Evolutionary conservation across 2,329 filamentous ascomycete species (phyloP), one percentile per base, ranked within the genome.

Genomic region (Phyllosticta ampelicida): DNA sequence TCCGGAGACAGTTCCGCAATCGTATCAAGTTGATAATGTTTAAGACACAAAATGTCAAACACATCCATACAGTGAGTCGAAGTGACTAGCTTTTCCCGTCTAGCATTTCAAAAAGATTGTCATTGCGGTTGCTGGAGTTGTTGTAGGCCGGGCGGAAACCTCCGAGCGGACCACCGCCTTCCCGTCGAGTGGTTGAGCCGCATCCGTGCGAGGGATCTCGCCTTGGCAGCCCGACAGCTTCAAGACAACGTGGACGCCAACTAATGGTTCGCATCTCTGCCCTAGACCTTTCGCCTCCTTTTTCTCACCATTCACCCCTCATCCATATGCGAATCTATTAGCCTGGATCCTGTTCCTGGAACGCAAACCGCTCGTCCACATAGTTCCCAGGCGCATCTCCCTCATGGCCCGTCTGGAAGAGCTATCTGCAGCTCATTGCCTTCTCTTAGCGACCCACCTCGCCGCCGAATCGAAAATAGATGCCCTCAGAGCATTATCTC

Each of bases 381-480:
- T 16, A 3, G 13, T 44, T 16, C 6, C 36, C n/a, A 44, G 16
- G 36, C 36, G 36, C 36, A 51, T 26, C 3, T 11, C 5, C 20
- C 36, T 21, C 49, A 59, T 59, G 57, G 57, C 29, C 53, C 36
- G 13, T 28, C 36, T 53, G 26, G 5, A 9, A 48, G 16, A 52
- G 48, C 57, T 89, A 58, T 84, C 85, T 10, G 77, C 83, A 54
- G 78, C 86, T 59, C 87, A 90, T 69, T 81, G 85, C 63, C 75
- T 90, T 60, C 80, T 94, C 60, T 80, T 92, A 54, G 86, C 89
- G 51, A 84, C 85, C 20, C 82, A 89, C 66, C 80, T 85, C 64
- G 83, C 88, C 56, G 80, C 81, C 61, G 80, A 82, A 65, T 79
- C 82, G 67, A 81, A 91, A 68, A 76, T 90, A 64, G 70, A 78